Base-by-base conservation (phyloP, 768 basidiomycete species). In the Gelatoporia subvermispora region DNA sequence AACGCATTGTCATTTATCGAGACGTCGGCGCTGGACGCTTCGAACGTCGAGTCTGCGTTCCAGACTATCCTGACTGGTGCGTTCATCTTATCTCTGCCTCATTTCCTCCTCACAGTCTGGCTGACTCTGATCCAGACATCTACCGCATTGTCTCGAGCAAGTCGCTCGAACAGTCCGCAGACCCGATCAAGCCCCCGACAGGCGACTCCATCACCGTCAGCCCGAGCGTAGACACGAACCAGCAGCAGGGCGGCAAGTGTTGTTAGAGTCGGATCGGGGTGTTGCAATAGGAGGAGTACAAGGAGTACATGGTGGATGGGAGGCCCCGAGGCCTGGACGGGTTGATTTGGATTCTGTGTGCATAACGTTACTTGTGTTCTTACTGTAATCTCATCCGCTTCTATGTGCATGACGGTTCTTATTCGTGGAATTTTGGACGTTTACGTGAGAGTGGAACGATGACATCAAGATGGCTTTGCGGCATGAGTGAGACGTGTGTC, bases 21-120 rank as follows among this genome's bases (percentile, higher is more conserved):
- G 77, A 99, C 95, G 52, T 99, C 95, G 63, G 95, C 95, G 72
- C 84, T 98, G 80, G 96, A 99, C 82, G 92, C 95, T 60, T 94
- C 93, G 43, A 96, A 97, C 72, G 94, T 99, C 70, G 95, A 98
- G 72, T 72, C 80, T 49, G 96, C 95, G 43, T 99, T 99, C 84
- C 93, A 98, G 68, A 93, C 83, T 49, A 97, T 97, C 64, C 77
- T 99, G 53, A 84, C 88, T 39, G 93, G 93, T 92, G 42, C 44
- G 81, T 72, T 23, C 28, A 17, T 8, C 28, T 25, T 10, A 25
- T 22, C n/a, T 31, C 8, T 10, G 25, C 23, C n/a, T 31, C 8
- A 3, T 18, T 20, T 25, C 20, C 17, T 37, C 35, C 23, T 20
- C 17, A 8, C 36, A 34, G 28, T 31, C 28, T 13, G 7, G 22